These are phyloP conservation scores for cucumber (Cucumis sativus) DNA, from an alignment of 306 rosid species.

Conservation along the genomic window Cucumber_9930_V3 NC_026656.2:1885501-1886000, in stretches of 20 bases:
- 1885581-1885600: neutral
- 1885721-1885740: slow-evolving; percentile 25
- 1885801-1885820: neutral
- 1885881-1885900: neutral
- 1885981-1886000: neutral
- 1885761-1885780: slow-evolving; percentile 10
- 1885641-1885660: neutral
- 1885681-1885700: neutral
- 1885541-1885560: neutral
- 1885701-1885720: neutral
- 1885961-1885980: fast-evolving
- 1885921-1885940: neutral
- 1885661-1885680: neutral
- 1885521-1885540: neutral
- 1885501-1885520: neutral
- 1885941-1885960: neutral
- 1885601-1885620: neutral
- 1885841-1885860: neutral
- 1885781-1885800: slow-evolving; percentile 3
- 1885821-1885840: neutral
- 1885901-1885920: neutral
- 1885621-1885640: neutral
- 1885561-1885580: slow-evolving; percentile 4
- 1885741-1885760: slow-evolving; percentile 9
- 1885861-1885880: neutral